Conservation (phyloP, 495 filamentous ascomycete species). For the Sordaria brevicollis region DNA sequence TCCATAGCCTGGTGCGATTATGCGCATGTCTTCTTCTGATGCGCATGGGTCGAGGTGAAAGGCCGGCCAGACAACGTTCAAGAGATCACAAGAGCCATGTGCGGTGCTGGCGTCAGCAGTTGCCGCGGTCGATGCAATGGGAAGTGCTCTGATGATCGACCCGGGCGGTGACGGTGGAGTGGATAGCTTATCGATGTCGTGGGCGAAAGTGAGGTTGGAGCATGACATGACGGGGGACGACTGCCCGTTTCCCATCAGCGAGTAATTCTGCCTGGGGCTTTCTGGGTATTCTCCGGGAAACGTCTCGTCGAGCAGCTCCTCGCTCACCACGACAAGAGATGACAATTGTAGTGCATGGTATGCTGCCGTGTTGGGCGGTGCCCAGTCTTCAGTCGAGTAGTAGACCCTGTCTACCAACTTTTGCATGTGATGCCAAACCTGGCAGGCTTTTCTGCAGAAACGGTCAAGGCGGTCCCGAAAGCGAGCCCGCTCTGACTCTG, state of each 20-base stretch:
- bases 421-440: conserved; percentile 6
- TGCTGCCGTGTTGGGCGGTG: neutral
- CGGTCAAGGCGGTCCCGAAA: neutral
- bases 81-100: neutral
- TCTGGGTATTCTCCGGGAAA: neutral
- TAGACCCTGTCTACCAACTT: neutral
- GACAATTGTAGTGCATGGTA: neutral
- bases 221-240: neutral
- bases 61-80: conserved; percentile 9
- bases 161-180: neutral
- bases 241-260: neutral
- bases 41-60: neutral
- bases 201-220: neutral
- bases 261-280: neutral
- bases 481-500: neutral
- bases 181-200: neutral
- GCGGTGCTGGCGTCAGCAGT: neutral
- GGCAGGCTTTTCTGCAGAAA: neutral
- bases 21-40: neutral
- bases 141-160: neutral
- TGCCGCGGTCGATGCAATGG: neutral
- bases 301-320: neutral
- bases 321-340: neutral
- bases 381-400: neutral
- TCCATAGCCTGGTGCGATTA: conserved; percentile 1